These are phyloP conservation scores for Botryotinia calthae DNA, from an alignment of 2,329 filamentous ascomycete genomes.

Conservation along the genomic window DNA sequence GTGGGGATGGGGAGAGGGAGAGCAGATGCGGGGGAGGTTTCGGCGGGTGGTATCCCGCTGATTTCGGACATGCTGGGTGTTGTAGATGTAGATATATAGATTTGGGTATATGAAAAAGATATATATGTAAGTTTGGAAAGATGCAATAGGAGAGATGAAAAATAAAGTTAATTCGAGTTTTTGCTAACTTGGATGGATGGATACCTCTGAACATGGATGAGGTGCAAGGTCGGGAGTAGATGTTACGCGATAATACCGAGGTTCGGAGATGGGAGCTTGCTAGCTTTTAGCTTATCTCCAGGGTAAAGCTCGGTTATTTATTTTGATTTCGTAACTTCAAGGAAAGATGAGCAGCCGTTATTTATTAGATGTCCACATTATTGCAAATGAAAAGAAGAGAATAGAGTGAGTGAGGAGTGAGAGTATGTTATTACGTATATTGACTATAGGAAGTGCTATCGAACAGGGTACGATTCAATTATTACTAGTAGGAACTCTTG, in stretches of 20 bases:
- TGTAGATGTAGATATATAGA: background rate
- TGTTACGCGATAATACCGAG: slow-evolving; percentile 18
- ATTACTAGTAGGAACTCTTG: background rate
- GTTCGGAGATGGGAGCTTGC: slow-evolving; percentile 11
- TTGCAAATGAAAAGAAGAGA: background rate
- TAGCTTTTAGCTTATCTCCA: background rate
- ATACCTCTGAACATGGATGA: slow-evolving; percentile 10
- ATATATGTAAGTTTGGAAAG: background rate
- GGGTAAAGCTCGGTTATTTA: background rate
- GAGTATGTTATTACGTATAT: background rate
- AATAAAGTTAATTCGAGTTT: background rate
- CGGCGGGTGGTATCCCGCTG: slow-evolving; percentile 27
- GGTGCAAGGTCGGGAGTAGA: slow-evolving; percentile 3
- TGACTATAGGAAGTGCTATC: background rate
- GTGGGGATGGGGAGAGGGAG: slow-evolving; percentile 23
- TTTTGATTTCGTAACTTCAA: background rate
- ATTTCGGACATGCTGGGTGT: slow-evolving; percentile 33
- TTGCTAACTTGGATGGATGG: slow-evolving; percentile 1
- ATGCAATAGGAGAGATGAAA: background rate
- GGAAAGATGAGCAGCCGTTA: background rate
- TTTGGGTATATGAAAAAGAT: background rate
- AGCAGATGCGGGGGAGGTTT: slow-evolving; percentile 27
- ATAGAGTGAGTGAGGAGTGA: background rate
- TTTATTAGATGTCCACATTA: background rate
- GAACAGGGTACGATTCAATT: background rate